A percentile compares a stretch with the other conserved stretches of the same genome.
Conservation (phyloP, 257 asterid genomes). For the Solanum verrucosum region DNA sequence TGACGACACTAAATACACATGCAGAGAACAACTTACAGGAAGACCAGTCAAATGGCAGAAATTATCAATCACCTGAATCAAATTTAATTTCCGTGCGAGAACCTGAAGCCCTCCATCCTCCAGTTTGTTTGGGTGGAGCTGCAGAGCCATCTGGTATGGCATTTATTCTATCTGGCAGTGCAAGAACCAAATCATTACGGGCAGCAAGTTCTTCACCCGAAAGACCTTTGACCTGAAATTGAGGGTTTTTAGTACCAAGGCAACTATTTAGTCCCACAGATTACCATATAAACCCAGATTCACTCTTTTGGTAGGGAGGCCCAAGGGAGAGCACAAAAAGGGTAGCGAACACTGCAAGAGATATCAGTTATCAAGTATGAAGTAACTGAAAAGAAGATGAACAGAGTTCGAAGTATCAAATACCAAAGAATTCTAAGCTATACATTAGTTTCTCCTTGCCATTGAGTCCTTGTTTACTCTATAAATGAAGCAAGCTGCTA, state of each 20-base stretch:
- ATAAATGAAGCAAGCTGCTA: neutral
- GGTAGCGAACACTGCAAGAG: neutral
- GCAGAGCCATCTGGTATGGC: constrained; percentile 94
- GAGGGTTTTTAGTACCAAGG: neutral
- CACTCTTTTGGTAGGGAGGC: neutral
- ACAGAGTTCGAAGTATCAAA: neutral
- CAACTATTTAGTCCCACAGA: neutral
- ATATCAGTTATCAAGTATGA: neutral
- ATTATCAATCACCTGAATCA: constrained; percentile 61
- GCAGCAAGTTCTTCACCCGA: constrained; percentile 77
- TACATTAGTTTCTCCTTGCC: neutral
- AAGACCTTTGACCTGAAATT: constrained; percentile 77
- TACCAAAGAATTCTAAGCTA: neutral
- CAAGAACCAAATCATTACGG: constrained; percentile 90
- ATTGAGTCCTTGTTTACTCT: neutral
- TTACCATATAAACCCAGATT: neutral
- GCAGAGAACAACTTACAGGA: neutral
- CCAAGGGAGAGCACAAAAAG: neutral
- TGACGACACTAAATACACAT: neutral
- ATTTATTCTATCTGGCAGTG: constrained; percentile 84
- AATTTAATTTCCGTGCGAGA: constrained; percentile 85
- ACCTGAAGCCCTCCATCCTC: constrained; percentile 89
- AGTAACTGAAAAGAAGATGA: neutral
- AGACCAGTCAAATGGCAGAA: neutral
- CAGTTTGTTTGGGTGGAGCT: constrained; percentile 76